Evolutionary conservation across 768 basidiomycete species (phyloP).

Genomic region (Podaxis sp.): DNA sequence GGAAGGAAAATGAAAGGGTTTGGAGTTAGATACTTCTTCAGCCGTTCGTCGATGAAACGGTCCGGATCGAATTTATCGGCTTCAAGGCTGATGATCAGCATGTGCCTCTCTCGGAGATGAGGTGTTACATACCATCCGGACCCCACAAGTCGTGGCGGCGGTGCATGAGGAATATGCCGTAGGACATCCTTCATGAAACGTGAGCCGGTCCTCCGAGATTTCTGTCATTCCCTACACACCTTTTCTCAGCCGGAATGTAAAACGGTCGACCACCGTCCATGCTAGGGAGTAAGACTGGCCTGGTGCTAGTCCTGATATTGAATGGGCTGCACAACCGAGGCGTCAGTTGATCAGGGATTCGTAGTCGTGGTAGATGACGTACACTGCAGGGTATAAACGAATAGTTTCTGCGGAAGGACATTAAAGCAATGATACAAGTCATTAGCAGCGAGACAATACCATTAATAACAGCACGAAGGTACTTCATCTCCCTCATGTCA

Average conservation of each 20-base stretch:
- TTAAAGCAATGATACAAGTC: not conserved
- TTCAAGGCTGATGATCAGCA: conserved; percentile 20
- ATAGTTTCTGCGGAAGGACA: conserved; percentile 34
- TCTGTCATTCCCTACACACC: not conserved
- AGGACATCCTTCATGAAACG: conserved; percentile 33
- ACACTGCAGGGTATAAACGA: conserved; percentile 40
- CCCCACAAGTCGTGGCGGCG: conserved; percentile 66
- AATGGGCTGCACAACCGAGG: conserved; percentile 30
- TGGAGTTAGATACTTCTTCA: conserved; percentile 52
- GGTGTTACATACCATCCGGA: conserved; percentile 50
- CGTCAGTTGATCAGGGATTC: not conserved
- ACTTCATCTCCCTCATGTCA: conserved; percentile 47
- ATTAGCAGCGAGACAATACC: conserved; percentile 19
- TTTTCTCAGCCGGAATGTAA: conserved; percentile 1
- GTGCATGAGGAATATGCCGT: conserved; percentile 60
- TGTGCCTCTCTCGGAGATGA: not conserved
- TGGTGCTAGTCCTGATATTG: conserved; percentile 28
- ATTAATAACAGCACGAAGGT: conserved; percentile 34
- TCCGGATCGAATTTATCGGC: conserved; percentile 67
- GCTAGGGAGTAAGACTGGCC: not conserved
- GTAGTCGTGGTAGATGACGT: conserved; percentile 14
- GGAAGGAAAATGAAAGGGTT: conserved; percentile 61
- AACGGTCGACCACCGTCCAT: not conserved
- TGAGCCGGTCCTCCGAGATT: not conserved
- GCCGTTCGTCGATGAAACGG: conserved; percentile 62